Percentiles rank a stretch among this genome's conserved stretches.
Evolutionary conservation across 495 filamentous ascomycete species (phyloP).

Genomic region (Penicillium alfredii): DNA sequence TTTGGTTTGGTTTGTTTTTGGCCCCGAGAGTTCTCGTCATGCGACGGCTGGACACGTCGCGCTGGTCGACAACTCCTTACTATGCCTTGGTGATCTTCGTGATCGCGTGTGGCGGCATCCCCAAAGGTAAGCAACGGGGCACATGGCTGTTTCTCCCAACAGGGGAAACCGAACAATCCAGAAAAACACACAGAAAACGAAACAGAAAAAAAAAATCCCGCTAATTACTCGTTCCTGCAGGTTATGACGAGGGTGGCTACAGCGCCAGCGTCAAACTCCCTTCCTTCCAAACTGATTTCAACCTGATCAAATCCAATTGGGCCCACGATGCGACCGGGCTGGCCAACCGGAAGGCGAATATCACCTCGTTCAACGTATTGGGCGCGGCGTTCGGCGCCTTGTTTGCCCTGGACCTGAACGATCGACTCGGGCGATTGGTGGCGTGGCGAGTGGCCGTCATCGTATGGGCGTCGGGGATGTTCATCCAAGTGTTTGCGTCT

Average conservation of each 20-base stretch:
- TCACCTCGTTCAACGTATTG: slow-evolving; percentile 42
- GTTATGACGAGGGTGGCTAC: slow-evolving; percentile 45
- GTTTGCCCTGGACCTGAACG: slow-evolving; percentile 34
- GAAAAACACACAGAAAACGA: too few species aligned
- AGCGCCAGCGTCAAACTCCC: slow-evolving; percentile 37
- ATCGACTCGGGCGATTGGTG: slow-evolving; percentile 34
- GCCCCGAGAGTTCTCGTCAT: slow-evolving; percentile 17
- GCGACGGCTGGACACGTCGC: slow-evolving; percentile 28
- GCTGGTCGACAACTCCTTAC: slow-evolving; percentile 36
- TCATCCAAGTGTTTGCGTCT: slow-evolving; percentile 41
- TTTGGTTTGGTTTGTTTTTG: slow-evolving; percentile 1
- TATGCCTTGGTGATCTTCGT: slow-evolving; percentile 36
- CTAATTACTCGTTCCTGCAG: too few species aligned
- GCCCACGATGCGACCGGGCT: slow-evolving; percentile 29
- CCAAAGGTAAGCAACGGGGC: slow-evolving; percentile 30
- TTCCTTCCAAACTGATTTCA: slow-evolving; percentile 38
- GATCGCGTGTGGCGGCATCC: slow-evolving; percentile 40
- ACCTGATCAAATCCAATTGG: slow-evolving; percentile 34
- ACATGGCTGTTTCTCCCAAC: too few species aligned
- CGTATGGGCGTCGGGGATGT: slow-evolving; percentile 37
- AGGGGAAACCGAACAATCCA: too few species aligned
- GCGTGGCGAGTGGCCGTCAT: slow-evolving; percentile 36
- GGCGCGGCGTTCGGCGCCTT: slow-evolving; percentile 40
- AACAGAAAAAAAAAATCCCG: too few species aligned
- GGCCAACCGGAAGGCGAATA: slow-evolving; percentile 40